Base-by-base conservation (phyloP, 768 basidiomycete species). In the Mycena rosella region DNA sequence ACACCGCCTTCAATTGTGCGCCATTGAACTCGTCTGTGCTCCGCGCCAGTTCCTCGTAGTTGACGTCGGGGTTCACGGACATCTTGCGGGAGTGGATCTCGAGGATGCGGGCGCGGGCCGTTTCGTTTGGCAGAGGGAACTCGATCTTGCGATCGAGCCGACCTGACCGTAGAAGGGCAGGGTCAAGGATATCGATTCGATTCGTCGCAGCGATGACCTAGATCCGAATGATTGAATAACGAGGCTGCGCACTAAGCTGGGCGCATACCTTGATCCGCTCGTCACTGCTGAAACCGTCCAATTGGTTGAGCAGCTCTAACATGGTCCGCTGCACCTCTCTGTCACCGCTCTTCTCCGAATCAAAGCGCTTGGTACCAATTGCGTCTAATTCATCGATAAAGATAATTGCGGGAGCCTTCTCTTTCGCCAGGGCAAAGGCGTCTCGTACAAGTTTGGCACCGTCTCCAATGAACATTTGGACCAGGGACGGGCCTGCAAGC, bases 401-500 rank as follows among this genome's bases (percentile, higher is more conserved):
- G 79, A 99, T 98, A 78, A 98, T 98, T n/a, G 96, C 93, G 8
- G 96, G 96, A 2, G 96, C 94, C 75, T 99, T 98, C 85, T 98
- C 94, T 80, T 98, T 99, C 20, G 98, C 98, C 51, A 99, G 86
- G 51, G 96, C 96, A 77, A 99, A 99, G 4, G 97, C 97, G 75
- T 99, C 98, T 51, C 98, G 94, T 24, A 99, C 98, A 56, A 99
- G 89, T 79, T 98, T 99, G 60, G 98, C 98, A 75, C 98, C 98
- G 78, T 99, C 98, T 80, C 98, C 98, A 72, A 99, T 99, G 80
- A 97, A 99, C 98, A 99, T 99, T 81, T 99, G 98, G 15, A 99
- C 98, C 58, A 99, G 88, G 56, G 96, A 96, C 27, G 98, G 97
- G 22, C 96, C 98, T 38, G 98, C 98, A 29, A 99, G 89, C 80